Conservation (phyloP, 352 stramenopile species). For the Halophytophthora polymorphica region DNA sequence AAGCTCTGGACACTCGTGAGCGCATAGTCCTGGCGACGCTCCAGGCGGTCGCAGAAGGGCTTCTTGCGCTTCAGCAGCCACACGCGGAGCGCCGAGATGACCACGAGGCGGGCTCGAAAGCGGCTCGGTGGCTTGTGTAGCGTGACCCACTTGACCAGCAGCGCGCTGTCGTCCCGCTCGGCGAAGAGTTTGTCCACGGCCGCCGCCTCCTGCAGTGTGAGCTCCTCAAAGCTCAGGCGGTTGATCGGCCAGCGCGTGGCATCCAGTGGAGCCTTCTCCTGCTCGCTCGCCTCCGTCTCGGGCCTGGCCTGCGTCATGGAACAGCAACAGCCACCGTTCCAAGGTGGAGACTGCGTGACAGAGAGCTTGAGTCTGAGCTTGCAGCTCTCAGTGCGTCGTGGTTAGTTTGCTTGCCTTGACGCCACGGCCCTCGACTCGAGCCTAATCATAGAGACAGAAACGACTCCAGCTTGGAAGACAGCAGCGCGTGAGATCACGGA, state of each 20-base stretch:
- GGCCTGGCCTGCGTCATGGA: constrained; percentile 13
- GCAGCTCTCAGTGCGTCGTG: no score
- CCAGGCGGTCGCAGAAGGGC: constrained; percentile 35
- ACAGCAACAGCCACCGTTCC: not conserved
- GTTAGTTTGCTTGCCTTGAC: no score
- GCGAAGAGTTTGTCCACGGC: constrained; percentile 51
- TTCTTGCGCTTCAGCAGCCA: constrained; percentile 50
- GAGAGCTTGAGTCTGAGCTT: no score
- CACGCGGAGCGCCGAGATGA: constrained; percentile 54
- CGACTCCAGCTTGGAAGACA: no score
- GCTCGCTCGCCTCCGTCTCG: constrained; percentile 9
- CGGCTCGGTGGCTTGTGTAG: constrained; percentile 28
- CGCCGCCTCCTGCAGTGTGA: constrained; percentile 34
- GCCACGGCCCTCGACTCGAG: no score
- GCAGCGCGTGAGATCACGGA: no score
- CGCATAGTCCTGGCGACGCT: constrained; percentile 32
- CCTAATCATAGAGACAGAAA: no score
- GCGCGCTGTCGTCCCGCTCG: constrained; percentile 37
- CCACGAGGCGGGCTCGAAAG: constrained; percentile 50
- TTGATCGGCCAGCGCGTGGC: constrained; percentile 54
- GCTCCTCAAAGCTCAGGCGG: constrained; percentile 59
- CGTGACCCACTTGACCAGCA: constrained; percentile 68
- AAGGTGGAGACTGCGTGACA: not conserved
- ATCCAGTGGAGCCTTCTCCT: constrained; percentile 21
- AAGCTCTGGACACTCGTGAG: constrained; percentile 46